These are phyloP conservation scores for Cryphonectria radicalis DNA, from an alignment of 2,329 filamentous ascomycete species.

Conservation along the genomic window DNA sequence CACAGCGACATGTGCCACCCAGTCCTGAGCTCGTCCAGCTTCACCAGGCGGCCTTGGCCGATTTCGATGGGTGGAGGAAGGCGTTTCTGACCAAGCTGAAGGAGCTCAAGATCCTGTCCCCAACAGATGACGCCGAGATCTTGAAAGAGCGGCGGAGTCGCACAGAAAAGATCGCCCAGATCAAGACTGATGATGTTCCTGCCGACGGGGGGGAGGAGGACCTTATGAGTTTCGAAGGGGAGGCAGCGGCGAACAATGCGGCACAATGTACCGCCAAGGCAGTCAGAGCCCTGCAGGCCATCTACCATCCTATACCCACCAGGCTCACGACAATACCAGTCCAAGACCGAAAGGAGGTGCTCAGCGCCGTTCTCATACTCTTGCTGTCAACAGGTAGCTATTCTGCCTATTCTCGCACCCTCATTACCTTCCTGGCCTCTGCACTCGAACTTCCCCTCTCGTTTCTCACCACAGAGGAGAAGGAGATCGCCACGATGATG, in stretches of 20 bases:
- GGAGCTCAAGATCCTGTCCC: slow-evolving; percentile 61
- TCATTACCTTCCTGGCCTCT: slow-evolving; percentile 71
- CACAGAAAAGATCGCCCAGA: slow-evolving; percentile 46
- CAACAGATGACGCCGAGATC: slow-evolving; percentile 51
- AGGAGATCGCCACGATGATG: slow-evolving; percentile 74
- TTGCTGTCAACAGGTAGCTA: slow-evolving; percentile 76
- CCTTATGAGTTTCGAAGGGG: slow-evolving; percentile 47
- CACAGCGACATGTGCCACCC: slow-evolving; percentile 28
- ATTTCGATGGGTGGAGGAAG: slow-evolving; percentile 79
- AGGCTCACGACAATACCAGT: slow-evolving; percentile 60
- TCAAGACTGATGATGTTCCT: slow-evolving; percentile 39
- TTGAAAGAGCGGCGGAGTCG: slow-evolving; percentile 52
- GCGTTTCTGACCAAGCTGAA: slow-evolving; percentile 72
- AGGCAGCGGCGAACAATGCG: slow-evolving; percentile 9
- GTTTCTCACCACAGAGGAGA: slow-evolving; percentile 71
- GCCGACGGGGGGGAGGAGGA: slow-evolving; percentile 45
- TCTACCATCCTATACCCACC: slow-evolving; percentile 59
- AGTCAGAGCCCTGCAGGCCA: slow-evolving; percentile 50
- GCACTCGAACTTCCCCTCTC: slow-evolving; percentile 66
- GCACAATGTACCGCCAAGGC: slow-evolving; percentile 42
- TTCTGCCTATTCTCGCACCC: slow-evolving; percentile 70
- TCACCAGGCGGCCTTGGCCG: slow-evolving; percentile 61
- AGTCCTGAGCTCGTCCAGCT: slow-evolving; percentile 42
- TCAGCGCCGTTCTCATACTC: slow-evolving; percentile 73
- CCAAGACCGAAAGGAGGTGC: slow-evolving; percentile 63